Conservation (phyloP, 306 rosid species). For the Quercus cerris region DNA sequence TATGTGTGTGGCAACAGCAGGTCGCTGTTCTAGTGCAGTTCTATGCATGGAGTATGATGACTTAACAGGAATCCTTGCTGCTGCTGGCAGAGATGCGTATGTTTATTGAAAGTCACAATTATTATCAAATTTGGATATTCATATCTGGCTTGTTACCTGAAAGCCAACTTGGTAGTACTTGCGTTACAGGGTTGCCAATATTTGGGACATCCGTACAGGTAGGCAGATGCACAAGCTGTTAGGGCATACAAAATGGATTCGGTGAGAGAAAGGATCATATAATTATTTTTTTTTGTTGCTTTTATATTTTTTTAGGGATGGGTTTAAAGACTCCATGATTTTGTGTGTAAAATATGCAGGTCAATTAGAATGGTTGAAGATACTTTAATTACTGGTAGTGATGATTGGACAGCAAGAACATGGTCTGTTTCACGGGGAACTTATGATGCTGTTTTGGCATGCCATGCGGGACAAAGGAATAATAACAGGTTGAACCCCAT, state of each 20-base stretch:
- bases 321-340: slow-evolving; percentile 9
- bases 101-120: slow-evolving; percentile 26
- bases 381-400: slow-evolving; percentile 92
- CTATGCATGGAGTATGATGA: slow-evolving; percentile 97
- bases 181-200: slow-evolving; percentile 68
- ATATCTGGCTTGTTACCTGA: slow-evolving; percentile 6
- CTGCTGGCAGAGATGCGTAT: slow-evolving; percentile 96
- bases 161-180: slow-evolving; percentile 26
- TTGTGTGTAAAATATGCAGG: slow-evolving; percentile 50
- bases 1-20: slow-evolving; percentile 97
- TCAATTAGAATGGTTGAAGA: slow-evolving; percentile 96
- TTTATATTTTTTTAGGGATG: background rate
- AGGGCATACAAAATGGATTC: slow-evolving; percentile 94
- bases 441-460: slow-evolving; percentile 97
- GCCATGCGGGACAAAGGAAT: slow-evolving; percentile 97
- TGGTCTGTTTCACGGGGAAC: slow-evolving; percentile 95
- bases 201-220: slow-evolving; percentile 97
- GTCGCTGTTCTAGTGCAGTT: slow-evolving; percentile 96
- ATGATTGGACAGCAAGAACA: slow-evolving; percentile 97
- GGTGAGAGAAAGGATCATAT: slow-evolving; percentile 43
- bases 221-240: slow-evolving; percentile 91
- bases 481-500: slow-evolving; percentile 57
- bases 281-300: slow-evolving; percentile 8
- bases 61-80: slow-evolving; percentile 86
- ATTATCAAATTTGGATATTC: slow-evolving; percentile 17